These are phyloP conservation scores for Fomitopsis palustris DNA, from an alignment of 1,284 basidiomycete species.

Conservation along the genomic window DNA sequence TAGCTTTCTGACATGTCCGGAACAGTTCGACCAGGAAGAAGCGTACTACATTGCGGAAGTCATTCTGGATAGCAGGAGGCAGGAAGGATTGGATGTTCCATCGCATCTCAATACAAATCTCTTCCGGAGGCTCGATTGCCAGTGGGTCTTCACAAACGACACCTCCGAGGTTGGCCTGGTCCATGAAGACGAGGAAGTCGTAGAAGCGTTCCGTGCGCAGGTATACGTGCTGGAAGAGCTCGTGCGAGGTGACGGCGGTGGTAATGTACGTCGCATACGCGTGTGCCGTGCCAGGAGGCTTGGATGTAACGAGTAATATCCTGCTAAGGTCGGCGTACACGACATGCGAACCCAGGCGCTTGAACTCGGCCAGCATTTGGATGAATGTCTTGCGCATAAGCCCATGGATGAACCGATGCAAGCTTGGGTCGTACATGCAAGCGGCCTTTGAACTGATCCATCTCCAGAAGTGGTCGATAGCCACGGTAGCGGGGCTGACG, in stretches of 20 bases:
- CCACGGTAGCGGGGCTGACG: constrained; percentile 60
- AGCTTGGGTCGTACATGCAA: constrained; percentile 89
- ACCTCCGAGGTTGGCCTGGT: constrained; percentile 90
- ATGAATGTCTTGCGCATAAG: constrained; percentile 99
- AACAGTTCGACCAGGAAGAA: constrained; percentile 89
- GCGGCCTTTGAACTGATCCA: constrained; percentile 90
- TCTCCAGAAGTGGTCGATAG: constrained; percentile 94
- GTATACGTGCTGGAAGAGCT: constrained; percentile 93
- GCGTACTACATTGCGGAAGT: constrained; percentile 76
- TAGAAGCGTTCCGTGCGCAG: constrained; percentile 90
- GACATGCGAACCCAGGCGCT: constrained; percentile 89
- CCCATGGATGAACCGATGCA: constrained; percentile 92
- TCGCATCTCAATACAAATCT: constrained; percentile 78
- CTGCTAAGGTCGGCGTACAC: constrained; percentile 95
- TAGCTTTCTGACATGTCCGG: constrained; percentile 67
- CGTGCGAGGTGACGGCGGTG: constrained; percentile 90
- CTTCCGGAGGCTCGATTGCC: constrained; percentile 62
- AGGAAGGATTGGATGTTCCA: constrained; percentile 97
- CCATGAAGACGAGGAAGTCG: constrained; percentile 96
- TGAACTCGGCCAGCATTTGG: constrained; percentile 96
- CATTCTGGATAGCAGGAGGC: constrained; percentile 77
- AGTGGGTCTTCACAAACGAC: constrained; percentile 81
- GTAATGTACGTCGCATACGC: constrained; percentile 96
- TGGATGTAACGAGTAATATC: constrained; percentile 90
- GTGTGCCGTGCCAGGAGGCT: constrained; percentile 92